Evolutionary conservation across 306 rosid species (phyloP).

Genomic region (Quercus berberidifolia): DNA sequence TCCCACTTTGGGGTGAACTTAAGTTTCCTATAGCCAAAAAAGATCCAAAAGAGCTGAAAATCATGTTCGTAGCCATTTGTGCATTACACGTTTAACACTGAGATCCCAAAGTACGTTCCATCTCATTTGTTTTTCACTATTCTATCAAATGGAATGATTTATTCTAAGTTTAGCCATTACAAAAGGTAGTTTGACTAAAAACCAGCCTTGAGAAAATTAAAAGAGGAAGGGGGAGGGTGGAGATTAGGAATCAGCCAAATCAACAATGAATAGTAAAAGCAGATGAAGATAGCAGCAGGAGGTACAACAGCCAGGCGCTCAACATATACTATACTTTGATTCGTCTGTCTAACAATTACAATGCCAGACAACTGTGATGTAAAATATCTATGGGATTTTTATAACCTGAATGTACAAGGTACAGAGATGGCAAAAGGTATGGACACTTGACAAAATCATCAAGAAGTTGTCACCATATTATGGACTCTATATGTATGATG

Average conservation of each 20-base stretch:
- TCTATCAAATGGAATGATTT: background rate
- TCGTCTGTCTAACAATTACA: background rate
- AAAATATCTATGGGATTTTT: conserved; percentile 23
- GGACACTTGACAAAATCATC: conserved; percentile 3
- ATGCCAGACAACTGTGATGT: conserved; percentile 14
- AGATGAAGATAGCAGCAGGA: background rate
- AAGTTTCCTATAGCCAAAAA: too few relatives aligned
- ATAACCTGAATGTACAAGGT: conserved; percentile 32
- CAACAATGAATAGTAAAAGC: background rate
- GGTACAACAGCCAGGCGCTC: background rate
- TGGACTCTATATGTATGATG: conserved; percentile 13
- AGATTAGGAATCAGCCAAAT: background rate
- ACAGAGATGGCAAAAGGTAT: conserved; percentile 13
- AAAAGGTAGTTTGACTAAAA: background rate
- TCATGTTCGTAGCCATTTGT: background rate
- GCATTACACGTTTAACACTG: background rate
- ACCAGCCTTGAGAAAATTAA: background rate
- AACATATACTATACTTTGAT: background rate
- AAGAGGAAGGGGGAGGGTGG: too few relatives aligned
- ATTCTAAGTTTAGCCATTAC: background rate
- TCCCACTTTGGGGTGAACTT: too few relatives aligned
- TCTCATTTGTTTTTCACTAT: background rate
- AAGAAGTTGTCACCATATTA: conserved; percentile 29
- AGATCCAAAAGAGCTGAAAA: background rate
- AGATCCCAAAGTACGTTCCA: background rate